These are phyloP conservation scores for Solanum appendiculatum DNA, from an alignment of 257 asterid genomes.

Conservation along the genomic window DNA sequence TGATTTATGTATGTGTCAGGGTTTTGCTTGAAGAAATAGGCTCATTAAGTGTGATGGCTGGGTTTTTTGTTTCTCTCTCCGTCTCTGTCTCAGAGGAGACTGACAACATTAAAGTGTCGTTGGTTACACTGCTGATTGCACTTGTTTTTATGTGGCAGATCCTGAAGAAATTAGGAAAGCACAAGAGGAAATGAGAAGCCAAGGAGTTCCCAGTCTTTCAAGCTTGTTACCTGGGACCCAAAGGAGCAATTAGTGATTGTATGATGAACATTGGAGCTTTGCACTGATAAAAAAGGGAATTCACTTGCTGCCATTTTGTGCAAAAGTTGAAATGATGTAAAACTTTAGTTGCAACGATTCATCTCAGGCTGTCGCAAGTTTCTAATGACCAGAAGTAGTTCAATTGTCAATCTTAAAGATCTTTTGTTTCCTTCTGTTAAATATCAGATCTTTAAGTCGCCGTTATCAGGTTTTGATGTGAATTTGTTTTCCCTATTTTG, in stretches of 20 bases:
- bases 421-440: not conserved
- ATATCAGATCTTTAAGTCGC: not conserved
- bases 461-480: not conserved
- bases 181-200: conserved; percentile 97
- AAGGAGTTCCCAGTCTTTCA: conserved; percentile 83
- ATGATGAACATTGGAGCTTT: not conserved
- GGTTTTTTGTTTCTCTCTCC: not conserved
- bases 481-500: not conserved
- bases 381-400: not conserved
- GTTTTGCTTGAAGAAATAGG: not conserved
- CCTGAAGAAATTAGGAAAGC: conserved; percentile 90
- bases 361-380: not conserved
- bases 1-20: not conserved
- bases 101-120: not conserved
- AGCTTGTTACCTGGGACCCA: conserved; percentile 72
- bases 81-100: not conserved
- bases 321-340: not conserved
- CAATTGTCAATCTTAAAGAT: not conserved
- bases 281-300: not conserved
- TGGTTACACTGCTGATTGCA: not conserved
- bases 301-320: not conserved
- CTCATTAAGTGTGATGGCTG: not conserved
- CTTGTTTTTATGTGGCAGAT: conserved; percentile 32
- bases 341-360: not conserved
- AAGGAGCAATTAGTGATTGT: conserved; percentile 37